Base-by-base conservation (phyloP, 1,284 basidiomycete genomes). In the Microbotryum intermedium region DNA sequence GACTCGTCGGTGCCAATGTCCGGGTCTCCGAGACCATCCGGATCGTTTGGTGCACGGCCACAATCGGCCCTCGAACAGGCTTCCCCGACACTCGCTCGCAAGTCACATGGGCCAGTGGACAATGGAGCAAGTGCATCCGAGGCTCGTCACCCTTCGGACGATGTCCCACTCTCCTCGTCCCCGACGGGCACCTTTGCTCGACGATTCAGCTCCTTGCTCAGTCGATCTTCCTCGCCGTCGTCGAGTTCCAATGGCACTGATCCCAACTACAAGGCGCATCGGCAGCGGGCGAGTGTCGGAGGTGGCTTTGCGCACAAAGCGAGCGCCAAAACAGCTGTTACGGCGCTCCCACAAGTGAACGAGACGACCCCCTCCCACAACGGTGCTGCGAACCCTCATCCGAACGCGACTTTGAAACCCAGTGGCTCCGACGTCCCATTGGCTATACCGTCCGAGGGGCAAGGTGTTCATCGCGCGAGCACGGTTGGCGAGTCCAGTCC, bases 231-330 rank as follows among this genome's bases (percentile, higher is more conserved):
- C 66, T 48, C 67, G 63, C 6, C 55, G 67, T 42, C 16, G 28
- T 6, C 47, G 6, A 34, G 20, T 26, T 25, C 11, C 9, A 42
- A 47, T 23, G 47, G 42, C 8, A 7, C 64, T 66, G 13, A 71
- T 69, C 23, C 70, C 60, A 9, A 67, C 70, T 59, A 64, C 66
- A 64, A 67, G 60, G 64, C 62, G 0, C 70, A 69, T 45, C 67
- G 69, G 2, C 60, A 59, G 8, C 61, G 66, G 18, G 65, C 65
- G 16, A 78, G 5, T 84, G 86, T 75, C 79, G 85, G 50, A 79
- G 34, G 34, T 39, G 87, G 26, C 83, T 84, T 7, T 83, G 85
- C 60, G 86, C 90, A 10, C 59, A 63, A 64, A 39, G 54, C 65
- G 9, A 51, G 57, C 34, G 61, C 46, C 45, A 69, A 68, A 58